Percentiles rank a stretch among this genome's conserved stretches.
Conservation (phyloP, 768 basidiomycete species). For the Leccinum subgranulosum region DNA sequence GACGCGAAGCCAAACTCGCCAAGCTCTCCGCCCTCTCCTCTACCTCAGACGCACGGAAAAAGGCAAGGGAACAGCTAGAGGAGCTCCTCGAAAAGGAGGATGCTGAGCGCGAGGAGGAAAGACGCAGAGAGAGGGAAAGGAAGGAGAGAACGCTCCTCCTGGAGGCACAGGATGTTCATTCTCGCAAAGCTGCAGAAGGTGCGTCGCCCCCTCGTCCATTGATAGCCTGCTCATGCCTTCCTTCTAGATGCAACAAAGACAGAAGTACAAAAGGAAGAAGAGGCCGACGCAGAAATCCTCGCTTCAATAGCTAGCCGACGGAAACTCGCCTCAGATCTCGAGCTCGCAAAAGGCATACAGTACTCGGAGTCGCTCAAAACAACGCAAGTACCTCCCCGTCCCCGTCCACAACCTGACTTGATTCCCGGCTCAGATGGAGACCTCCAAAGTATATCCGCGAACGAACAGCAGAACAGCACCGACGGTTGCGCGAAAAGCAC, state of each 20-base stretch:
- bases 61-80: constrained; percentile 47
- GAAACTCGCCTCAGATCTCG: constrained; percentile 89
- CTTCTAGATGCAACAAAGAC: constrained; percentile 79
- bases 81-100: constrained; percentile 64
- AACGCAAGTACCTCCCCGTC: constrained; percentile 48
- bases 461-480: constrained; percentile 63
- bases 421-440: constrained; percentile 62
- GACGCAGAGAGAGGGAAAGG: constrained; percentile 66
- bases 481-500: constrained; percentile 78
- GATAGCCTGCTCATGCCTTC: not conserved
- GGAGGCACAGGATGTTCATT: constrained; percentile 95
- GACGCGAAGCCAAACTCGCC: constrained; percentile 76
- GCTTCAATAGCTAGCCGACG: constrained; percentile 88
- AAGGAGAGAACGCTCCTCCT: constrained; percentile 85
- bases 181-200: constrained; percentile 80
- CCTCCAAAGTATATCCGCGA: constrained; percentile 82
- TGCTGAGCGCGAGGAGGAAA: constrained; percentile 77
- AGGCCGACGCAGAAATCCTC: constrained; percentile 87
- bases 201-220: constrained; percentile 18
- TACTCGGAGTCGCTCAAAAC: constrained; percentile 86
- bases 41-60: constrained; percentile 47
- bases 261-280: constrained; percentile 79
- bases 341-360: constrained; percentile 88
- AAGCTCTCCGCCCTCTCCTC: constrained; percentile 65
- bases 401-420: not conserved